Evolutionary conservation across 495 filamentous ascomycete genomes (phyloP).

Genomic region (Alectoria sarmentosa): DNA sequence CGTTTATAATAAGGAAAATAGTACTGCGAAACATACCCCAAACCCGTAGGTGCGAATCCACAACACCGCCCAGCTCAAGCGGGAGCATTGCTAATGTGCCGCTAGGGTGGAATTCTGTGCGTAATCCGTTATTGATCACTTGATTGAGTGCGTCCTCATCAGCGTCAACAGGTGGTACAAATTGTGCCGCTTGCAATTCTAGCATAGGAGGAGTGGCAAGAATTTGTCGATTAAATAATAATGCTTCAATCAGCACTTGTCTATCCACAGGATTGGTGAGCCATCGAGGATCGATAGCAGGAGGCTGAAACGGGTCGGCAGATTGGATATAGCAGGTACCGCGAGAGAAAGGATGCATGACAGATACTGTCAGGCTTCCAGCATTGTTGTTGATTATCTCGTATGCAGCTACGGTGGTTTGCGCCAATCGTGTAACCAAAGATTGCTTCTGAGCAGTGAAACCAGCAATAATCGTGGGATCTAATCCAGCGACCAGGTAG

Average conservation of each 20-base stretch:
- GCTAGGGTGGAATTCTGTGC: slow-evolving; percentile 43
- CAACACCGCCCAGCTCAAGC: slow-evolving; percentile 41
- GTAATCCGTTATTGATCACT: slow-evolving; percentile 29
- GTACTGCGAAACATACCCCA: slow-evolving; percentile 29
- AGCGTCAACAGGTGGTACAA: slow-evolving; percentile 27
- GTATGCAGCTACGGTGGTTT: slow-evolving; percentile 26
- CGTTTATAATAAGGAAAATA: not conserved
- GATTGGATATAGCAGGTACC: slow-evolving; percentile 34
- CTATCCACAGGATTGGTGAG: slow-evolving; percentile 35
- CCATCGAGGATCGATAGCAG: slow-evolving; percentile 31
- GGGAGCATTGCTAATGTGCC: slow-evolving; percentile 48
- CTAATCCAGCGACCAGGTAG: slow-evolving; percentile 21
- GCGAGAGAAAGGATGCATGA: slow-evolving; percentile 40
- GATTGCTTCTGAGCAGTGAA: slow-evolving; percentile 25
- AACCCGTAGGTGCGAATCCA: slow-evolving; percentile 41
- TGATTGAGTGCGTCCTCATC: slow-evolving; percentile 27
- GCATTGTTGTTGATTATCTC: slow-evolving; percentile 31
- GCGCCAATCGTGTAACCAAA: slow-evolving; percentile 22
- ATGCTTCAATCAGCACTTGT: slow-evolving; percentile 32
- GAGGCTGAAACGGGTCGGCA: slow-evolving; percentile 27
- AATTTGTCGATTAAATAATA: slow-evolving; percentile 27
- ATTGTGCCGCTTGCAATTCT: slow-evolving; percentile 27
- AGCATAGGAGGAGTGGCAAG: slow-evolving; percentile 29
- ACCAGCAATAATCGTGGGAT: slow-evolving; percentile 26
- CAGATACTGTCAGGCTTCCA: slow-evolving; percentile 27